Conservation (phyloP, 805 yeast genomes). For the Kodamaea sagamina region DNA sequence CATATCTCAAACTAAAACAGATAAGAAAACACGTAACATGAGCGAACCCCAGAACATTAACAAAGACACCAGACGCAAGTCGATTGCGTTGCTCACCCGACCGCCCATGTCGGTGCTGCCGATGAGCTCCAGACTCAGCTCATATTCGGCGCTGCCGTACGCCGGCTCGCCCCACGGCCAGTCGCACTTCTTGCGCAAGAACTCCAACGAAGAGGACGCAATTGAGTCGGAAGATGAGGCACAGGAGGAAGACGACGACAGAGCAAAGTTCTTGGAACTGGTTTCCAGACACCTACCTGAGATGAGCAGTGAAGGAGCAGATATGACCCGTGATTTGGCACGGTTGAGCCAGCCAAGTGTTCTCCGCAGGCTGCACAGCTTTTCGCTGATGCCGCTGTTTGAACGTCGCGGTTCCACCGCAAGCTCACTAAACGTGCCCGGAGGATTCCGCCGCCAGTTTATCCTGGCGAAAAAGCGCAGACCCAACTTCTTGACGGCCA, state of each 20-base stretch:
- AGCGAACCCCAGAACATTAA: slow-evolving; percentile 19
- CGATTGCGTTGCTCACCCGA: slow-evolving; percentile 35
- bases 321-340: slow-evolving; percentile 52
- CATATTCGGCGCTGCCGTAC: slow-evolving; percentile 12
- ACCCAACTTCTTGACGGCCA: slow-evolving; percentile 61
- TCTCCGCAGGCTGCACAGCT: slow-evolving; percentile 19
- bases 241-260: slow-evolving; percentile 20
- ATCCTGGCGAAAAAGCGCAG: slow-evolving; percentile 35
- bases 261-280: slow-evolving; percentile 31
- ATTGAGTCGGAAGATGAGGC: slow-evolving; percentile 13
- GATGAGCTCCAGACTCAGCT: slow-evolving; percentile 13
- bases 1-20: background rate
- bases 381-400: slow-evolving; percentile 25
- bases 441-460: slow-evolving; percentile 78
- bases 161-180: slow-evolving; percentile 12
- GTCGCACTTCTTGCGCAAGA: slow-evolving; percentile 10
- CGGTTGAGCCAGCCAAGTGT: slow-evolving; percentile 18
- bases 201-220: slow-evolving; percentile 16
- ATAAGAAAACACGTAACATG: slow-evolving; percentile 9
- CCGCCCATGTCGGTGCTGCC: slow-evolving; percentile 33
- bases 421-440: slow-evolving; percentile 72
- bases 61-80: slow-evolving; percentile 23
- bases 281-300: slow-evolving; percentile 42
- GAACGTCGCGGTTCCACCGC: slow-evolving; percentile 64
- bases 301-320: slow-evolving; percentile 49